Conservation (phyloP, 2,329 filamentous ascomycete genomes). For the Colletotrichum abscissum region DNA sequence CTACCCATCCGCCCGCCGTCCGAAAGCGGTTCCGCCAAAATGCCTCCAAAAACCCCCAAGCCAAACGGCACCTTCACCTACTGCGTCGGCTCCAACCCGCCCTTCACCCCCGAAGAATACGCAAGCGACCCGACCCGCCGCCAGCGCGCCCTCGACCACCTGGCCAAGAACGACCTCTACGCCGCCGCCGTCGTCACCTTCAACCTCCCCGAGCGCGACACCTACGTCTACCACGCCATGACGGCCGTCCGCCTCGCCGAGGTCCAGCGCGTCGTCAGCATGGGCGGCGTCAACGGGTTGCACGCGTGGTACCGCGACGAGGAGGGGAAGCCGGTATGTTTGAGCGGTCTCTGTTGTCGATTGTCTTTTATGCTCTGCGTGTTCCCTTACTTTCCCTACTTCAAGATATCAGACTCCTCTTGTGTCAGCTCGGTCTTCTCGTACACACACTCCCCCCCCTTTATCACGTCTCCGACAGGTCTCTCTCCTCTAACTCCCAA, state of each 20-base stretch:
- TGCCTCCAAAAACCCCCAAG: slow-evolving; percentile 20
- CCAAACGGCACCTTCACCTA: slow-evolving; percentile 42
- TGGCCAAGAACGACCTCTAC: slow-evolving; percentile 55
- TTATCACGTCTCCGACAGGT: too few relatives aligned
- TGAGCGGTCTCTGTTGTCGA: not conserved
- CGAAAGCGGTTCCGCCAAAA: too few relatives aligned
- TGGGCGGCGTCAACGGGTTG: slow-evolving; percentile 57
- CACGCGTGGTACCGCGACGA: slow-evolving; percentile 61
- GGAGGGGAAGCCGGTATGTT: slow-evolving; percentile 47
- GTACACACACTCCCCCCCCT: too few relatives aligned
- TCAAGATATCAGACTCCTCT: too few relatives aligned
- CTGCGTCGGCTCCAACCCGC: slow-evolving; percentile 55
- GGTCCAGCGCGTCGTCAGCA: slow-evolving; percentile 57
- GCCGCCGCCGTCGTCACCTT: slow-evolving; percentile 57
- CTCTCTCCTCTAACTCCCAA: too few relatives aligned
- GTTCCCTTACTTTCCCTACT: too few relatives aligned
- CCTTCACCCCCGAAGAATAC: slow-evolving; percentile 55
- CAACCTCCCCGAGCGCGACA: slow-evolving; percentile 54
- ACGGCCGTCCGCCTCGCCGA: slow-evolving; percentile 60
- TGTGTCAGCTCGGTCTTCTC: too few relatives aligned
- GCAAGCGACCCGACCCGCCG: slow-evolving; percentile 50
- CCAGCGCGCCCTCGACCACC: slow-evolving; percentile 48
- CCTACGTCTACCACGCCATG: slow-evolving; percentile 64
- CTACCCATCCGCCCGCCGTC: too few relatives aligned
- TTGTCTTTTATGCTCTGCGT: too few relatives aligned